Conservation (phyloP, 1,284 basidiomycete genomes). For the Mycosarcoma maydis region DNA sequence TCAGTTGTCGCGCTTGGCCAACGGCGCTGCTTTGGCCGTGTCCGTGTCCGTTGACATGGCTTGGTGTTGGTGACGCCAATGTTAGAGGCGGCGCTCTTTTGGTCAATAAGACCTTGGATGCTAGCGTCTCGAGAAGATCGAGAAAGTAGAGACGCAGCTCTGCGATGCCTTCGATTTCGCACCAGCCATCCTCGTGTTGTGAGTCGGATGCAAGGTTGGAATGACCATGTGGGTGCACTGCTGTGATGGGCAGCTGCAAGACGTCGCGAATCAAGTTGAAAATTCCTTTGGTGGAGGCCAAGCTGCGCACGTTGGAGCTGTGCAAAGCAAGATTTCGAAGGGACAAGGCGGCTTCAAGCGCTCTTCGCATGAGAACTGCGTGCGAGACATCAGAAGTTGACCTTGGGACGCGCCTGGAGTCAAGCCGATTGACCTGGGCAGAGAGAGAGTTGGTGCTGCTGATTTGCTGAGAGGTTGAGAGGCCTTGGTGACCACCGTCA, state of each 20-base stretch:
- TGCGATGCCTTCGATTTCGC: conserved; percentile 51
- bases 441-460: background rate
- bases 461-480: background rate
- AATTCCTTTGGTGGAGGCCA: conserved; percentile 30
- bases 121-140: conserved; percentile 58
- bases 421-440: background rate
- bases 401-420: background rate
- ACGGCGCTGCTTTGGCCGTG: too few species aligned
- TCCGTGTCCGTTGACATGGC: too few species aligned
- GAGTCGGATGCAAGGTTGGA: background rate
- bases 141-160: conserved; percentile 61
- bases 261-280: conserved; percentile 40
- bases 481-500: conserved; percentile 38
- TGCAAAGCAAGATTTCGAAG: conserved; percentile 52
- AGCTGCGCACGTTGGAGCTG: conserved; percentile 35
- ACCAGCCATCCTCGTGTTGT: conserved; percentile 39
- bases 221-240: background rate
- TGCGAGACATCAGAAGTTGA: conserved; percentile 27
- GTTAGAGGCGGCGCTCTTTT: conserved; percentile 30
- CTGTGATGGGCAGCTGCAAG: conserved; percentile 28
- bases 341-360: conserved; percentile 52
- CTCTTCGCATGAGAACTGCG: conserved; percentile 52
- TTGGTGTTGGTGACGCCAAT: background rate
- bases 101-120: conserved; percentile 33
- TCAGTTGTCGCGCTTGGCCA: background rate